These are phyloP conservation scores for Penicillium corylophilum DNA, from an alignment of 2,329 filamentous ascomycete genomes.

Conservation along the genomic window DNA sequence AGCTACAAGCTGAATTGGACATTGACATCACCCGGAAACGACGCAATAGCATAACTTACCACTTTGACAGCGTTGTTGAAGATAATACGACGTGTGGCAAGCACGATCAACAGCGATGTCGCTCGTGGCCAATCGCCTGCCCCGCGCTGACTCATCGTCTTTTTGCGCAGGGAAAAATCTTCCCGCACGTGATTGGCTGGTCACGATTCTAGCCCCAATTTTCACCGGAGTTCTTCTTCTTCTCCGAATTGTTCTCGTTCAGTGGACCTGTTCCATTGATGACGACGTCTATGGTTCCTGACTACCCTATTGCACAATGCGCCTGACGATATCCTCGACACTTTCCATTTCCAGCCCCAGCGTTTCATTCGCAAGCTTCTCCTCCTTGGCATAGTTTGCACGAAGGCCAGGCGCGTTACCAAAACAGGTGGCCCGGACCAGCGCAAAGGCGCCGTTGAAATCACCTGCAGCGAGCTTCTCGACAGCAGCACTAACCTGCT, in stretches of 20 bases:
- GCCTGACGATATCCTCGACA: conserved; percentile 20
- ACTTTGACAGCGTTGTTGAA: conserved; percentile 7
- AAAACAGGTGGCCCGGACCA: conserved; percentile 24
- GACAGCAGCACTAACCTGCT: conserved; percentile 17
- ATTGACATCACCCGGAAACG: not conserved
- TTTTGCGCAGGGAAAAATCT: not conserved
- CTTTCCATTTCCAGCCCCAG: conserved; percentile 23
- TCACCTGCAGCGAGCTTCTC: conserved; percentile 23
- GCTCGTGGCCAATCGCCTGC: conserved; percentile 17
- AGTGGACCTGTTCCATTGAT: not conserved
- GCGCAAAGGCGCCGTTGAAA: conserved; percentile 22
- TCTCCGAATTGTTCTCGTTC: conserved; percentile 5
- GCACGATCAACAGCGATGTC: conserved; percentile 31
- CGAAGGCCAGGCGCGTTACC: conserved; percentile 18
- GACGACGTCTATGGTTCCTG: not conserved
- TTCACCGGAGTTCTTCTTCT: conserved; percentile 8
- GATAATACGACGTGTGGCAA: conserved; percentile 8
- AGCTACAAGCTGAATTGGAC: not conserved
- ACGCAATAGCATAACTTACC: conserved; percentile 11
- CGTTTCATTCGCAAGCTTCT: conserved; percentile 20
- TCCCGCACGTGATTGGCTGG: conserved; percentile 12
- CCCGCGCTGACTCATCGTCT: conserved; percentile 21
- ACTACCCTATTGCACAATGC: not conserved
- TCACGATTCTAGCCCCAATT: not conserved
- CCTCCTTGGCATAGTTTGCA: conserved; percentile 25